Conservation (phyloP, 306 rosid genomes). For the Spatholobus suberectus region DNA sequence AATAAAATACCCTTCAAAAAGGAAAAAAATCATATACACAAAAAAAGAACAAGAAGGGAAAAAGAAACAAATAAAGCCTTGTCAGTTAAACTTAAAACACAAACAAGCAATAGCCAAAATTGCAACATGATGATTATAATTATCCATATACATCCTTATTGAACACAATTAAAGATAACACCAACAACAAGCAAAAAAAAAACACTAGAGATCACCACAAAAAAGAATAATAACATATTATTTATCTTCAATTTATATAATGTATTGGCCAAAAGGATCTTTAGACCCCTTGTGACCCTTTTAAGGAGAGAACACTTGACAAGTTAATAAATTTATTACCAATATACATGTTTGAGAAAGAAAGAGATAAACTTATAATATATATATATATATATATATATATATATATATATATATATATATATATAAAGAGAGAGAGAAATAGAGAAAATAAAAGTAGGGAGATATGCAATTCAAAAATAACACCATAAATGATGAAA, state of each 20-base stretch:
- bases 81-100: constrained; percentile 15
- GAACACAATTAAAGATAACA: background rate
- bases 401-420: no score
- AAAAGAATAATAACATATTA: background rate
- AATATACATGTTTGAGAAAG: background rate
- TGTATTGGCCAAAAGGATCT: constrained; percentile 29
- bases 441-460: background rate
- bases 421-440: background rate
- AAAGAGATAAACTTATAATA: no score
- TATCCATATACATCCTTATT: background rate
- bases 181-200: constrained; percentile 1
- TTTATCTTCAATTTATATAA: background rate
- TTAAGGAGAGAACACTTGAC: constrained; percentile 44
- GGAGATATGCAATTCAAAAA: no score
- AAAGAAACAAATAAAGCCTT: background rate
- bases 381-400: no score
- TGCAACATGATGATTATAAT: background rate
- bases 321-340: constrained; percentile 17
- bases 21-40: background rate
- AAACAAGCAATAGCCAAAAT: constrained; percentile 23
- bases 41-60: background rate
- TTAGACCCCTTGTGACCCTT: constrained; percentile 47
- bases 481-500: constrained; percentile 22
- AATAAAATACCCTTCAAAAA: constrained; percentile 42
- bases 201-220: constrained; percentile 2